A percentile compares a stretch with the other conserved stretches of the same genome.
These are phyloP conservation scores for Salix arbutifolia DNA, from an alignment of 345 rosid genomes.

Conservation along the genomic window DNA sequence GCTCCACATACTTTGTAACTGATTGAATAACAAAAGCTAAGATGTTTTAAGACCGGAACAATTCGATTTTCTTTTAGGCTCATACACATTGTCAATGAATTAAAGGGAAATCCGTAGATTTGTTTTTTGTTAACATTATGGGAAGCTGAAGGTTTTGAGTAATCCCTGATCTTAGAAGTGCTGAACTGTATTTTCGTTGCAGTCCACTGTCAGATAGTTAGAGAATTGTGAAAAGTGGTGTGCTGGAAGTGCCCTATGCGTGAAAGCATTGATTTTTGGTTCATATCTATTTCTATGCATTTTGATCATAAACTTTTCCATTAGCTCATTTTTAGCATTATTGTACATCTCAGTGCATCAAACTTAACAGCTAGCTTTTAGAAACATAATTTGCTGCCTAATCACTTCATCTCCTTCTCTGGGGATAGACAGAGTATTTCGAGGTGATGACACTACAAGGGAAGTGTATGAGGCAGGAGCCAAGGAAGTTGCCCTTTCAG, in stretches of 20 bases:
- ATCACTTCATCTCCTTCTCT: slow-evolving; percentile 5
- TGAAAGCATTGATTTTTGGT: too few relatives aligned
- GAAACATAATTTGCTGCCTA: neutral
- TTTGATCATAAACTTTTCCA: neutral
- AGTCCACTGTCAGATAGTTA: neutral
- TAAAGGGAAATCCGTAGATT: neutral
- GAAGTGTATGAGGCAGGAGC: slow-evolving; percentile 79
- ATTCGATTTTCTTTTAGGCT: neutral
- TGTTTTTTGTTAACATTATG: neutral
- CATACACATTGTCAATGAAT: neutral
- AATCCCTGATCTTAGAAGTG: neutral
- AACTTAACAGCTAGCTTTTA: slow-evolving; percentile 1
- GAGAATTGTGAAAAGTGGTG: neutral
- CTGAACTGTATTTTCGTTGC: neutral
- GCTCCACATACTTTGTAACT: neutral
- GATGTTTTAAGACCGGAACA: neutral
- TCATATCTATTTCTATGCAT: neutral
- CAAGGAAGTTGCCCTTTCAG: slow-evolving; percentile 83
- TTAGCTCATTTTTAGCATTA: neutral
- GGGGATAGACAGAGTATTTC: slow-evolving; percentile 79
- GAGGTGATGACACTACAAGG: slow-evolving; percentile 76
- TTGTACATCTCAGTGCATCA: slow-evolving; percentile 7
- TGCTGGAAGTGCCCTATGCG: neutral
- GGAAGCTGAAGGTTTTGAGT: neutral
- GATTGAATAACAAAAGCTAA: neutral